phyloP scores from a whole-genome alignment of 1,139 yeast species.

The Ogataea hybrid region DNA sequence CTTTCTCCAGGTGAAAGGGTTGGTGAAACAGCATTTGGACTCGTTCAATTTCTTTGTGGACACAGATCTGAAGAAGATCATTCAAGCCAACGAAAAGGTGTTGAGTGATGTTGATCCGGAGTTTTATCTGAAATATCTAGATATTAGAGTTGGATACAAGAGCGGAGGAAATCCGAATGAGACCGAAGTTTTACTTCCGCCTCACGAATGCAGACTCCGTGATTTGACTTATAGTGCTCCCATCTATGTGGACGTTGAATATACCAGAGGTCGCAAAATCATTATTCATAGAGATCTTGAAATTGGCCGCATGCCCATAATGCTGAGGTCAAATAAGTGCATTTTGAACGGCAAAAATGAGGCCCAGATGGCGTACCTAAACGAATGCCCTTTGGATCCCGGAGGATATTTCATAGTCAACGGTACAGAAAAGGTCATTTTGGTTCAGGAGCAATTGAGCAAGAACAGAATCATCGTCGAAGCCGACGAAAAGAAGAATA shows the following conservation, averaged over 20 bases:
- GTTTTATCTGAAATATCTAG: constrained; percentile 86
- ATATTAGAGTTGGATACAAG: constrained; percentile 82
- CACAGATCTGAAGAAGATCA: constrained; percentile 86
- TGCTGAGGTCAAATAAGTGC: constrained; percentile 93
- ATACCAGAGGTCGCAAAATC: constrained; percentile 90
- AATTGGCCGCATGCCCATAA: constrained; percentile 97
- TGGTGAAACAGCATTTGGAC: constrained; percentile 95
- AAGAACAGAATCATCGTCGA: constrained; percentile 98
- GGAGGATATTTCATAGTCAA: constrained; percentile 98
- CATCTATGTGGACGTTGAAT: constrained; percentile 93
- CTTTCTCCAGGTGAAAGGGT: constrained; percentile 89
- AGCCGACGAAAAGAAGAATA: constrained; percentile 90
- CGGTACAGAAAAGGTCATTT: constrained; percentile 96
- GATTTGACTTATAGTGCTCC: constrained; percentile 97
- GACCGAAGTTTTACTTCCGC: constrained; percentile 71
- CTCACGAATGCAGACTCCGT: constrained; percentile 94
- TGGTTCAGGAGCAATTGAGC: constrained; percentile 94
- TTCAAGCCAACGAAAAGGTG: constrained; percentile 84
- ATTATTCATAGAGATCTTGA: constrained; percentile 88
- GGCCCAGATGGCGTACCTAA: constrained; percentile 77
- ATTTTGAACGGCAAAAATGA: constrained; percentile 77
- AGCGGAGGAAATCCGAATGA: constrained; percentile 49
- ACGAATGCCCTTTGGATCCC: constrained; percentile 97
- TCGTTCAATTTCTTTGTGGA: constrained; percentile 96
- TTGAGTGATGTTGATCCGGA: constrained; percentile 97